Conservation (phyloP, 2,329 filamentous ascomycete genomes). For the Parafenestella ontariensis region DNA sequence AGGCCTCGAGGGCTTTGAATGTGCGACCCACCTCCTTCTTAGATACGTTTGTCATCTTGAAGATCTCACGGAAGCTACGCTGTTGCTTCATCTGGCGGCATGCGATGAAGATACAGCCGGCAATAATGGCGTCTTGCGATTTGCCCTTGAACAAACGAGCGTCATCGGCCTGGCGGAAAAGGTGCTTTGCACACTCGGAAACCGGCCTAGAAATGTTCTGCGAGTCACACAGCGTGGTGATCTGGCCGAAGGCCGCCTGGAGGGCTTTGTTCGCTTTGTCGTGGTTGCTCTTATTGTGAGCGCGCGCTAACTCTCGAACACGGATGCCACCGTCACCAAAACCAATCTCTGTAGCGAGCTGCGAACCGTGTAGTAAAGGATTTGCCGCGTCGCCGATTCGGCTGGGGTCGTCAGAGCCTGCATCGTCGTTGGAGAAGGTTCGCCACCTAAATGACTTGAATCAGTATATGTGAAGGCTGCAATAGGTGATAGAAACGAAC, state of each 20-base stretch:
- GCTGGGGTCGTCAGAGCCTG: slow-evolving; percentile 93
- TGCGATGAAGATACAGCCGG: slow-evolving; percentile 96
- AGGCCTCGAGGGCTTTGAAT: slow-evolving; percentile 90
- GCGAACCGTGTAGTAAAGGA: slow-evolving; percentile 85
- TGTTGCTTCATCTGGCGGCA: slow-evolving; percentile 88
- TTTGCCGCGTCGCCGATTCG: slow-evolving; percentile 80
- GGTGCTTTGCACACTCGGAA: slow-evolving; percentile 88
- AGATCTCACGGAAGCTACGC: slow-evolving; percentile 93
- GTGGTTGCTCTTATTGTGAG: slow-evolving; percentile 79
- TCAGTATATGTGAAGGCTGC: no score
- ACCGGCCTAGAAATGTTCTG: slow-evolving; percentile 74
- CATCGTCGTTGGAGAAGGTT: slow-evolving; percentile 98
- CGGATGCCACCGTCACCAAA: slow-evolving; percentile 77
- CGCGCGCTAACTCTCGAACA: slow-evolving; percentile 78
- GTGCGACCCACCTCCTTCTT: slow-evolving; percentile 98
- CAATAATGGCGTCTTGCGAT: slow-evolving; percentile 89
- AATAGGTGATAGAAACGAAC: no score
- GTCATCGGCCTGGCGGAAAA: slow-evolving; percentile 95
- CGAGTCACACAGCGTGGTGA: slow-evolving; percentile 80
- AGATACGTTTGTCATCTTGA: slow-evolving; percentile 87
- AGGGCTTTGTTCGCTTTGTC: slow-evolving; percentile 86
- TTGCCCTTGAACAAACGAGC: slow-evolving; percentile 95
- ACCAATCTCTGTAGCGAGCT: slow-evolving; percentile 86
- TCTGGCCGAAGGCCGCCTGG: slow-evolving; percentile 84
- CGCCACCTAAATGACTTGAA: no score